Conservation (phyloP, 2,329 filamentous ascomycete species). For the Metarhizium robertsii region DNA sequence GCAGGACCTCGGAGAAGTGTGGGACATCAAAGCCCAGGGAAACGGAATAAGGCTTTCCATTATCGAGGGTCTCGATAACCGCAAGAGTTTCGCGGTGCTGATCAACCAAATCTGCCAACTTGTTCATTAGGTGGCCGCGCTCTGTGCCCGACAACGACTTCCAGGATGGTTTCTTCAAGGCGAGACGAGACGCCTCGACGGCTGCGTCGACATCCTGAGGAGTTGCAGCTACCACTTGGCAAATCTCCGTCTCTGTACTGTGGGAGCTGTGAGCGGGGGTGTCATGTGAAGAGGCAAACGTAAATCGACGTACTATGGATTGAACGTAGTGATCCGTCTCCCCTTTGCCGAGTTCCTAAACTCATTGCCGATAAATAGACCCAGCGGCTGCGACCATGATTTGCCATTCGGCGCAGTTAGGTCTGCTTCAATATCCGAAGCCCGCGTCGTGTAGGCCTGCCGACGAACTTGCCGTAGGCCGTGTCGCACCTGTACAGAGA, state of each 20-base stretch:
- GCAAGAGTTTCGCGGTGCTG: constrained; percentile 39
- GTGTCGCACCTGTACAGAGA: neutral
- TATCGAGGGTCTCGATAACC: constrained; percentile 63
- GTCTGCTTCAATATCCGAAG: constrained; percentile 33
- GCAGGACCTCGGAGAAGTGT: constrained; percentile 20
- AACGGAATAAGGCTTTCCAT: constrained; percentile 57
- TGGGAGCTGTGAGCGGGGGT: neutral
- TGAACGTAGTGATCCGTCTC: constrained; percentile 56
- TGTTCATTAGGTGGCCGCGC: constrained; percentile 56
- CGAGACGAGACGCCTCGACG: constrained; percentile 42
- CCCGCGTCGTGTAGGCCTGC: neutral
- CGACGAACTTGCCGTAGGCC: neutral
- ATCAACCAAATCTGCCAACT: constrained; percentile 49
- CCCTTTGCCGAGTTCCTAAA: constrained; percentile 60
- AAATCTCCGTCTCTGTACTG: constrained; percentile 11
- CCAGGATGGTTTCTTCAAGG: constrained; percentile 58
- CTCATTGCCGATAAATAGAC: constrained; percentile 79
- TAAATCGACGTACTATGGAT: constrained; percentile 48
- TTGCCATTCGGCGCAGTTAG: constrained; percentile 68
- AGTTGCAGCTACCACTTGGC: constrained; percentile 8
- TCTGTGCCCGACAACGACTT: constrained; percentile 53
- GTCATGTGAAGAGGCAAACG: neutral
- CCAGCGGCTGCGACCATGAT: constrained; percentile 62
- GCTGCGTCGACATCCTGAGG: constrained; percentile 11
- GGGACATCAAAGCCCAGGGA: constrained; percentile 47